Conservation (phyloP, 2,329 filamentous ascomycete species). For the Ophioceras dolichostomum region DNA sequence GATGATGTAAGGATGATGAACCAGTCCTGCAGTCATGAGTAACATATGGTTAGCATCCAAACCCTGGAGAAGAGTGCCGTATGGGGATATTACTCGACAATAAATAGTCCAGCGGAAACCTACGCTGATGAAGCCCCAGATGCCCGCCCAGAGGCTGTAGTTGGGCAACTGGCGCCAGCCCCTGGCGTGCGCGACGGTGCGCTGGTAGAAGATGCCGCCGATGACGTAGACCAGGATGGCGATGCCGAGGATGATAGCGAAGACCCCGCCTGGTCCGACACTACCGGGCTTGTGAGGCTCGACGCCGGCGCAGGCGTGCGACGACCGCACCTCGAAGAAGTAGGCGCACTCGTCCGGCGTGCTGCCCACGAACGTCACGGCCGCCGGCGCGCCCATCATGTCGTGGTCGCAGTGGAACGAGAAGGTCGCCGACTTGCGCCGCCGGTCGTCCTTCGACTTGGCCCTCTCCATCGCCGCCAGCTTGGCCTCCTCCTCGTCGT, state of each 20-base stretch:
- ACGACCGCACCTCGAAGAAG: conserved; percentile 84
- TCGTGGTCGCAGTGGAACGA: conserved; percentile 90
- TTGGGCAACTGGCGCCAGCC: conserved; percentile 95
- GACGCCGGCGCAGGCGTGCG: conserved; percentile 61
- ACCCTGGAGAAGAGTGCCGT: too few relatives aligned
- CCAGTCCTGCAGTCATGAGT: conserved; percentile 41
- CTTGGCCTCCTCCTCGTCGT: conserved; percentile 16
- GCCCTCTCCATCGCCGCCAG: conserved; percentile 14
- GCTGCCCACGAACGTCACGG: conserved; percentile 69
- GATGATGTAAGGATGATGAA: conserved; percentile 58
- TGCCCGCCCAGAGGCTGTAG: conserved; percentile 82
- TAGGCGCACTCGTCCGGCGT: conserved; percentile 89
- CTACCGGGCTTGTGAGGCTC: conserved; percentile 62
- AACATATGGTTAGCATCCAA: neutral
- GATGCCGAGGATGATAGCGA: conserved; percentile 69
- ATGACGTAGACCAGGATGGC: conserved; percentile 81
- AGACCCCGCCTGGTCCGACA: conserved; percentile 62
- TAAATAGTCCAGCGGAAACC: too few relatives aligned
- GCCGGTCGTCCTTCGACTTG: conserved; percentile 20
- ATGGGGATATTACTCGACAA: conserved; percentile 22
- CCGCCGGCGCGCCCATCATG: conserved; percentile 52
- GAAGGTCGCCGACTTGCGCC: conserved; percentile 72
- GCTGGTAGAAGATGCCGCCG: conserved; percentile 90
- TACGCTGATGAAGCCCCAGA: conserved; percentile 76
- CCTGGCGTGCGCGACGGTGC: conserved; percentile 84